Conservation (phyloP, 2,329 filamentous ascomycete genomes). For the Grosmannia serpens region DNA sequence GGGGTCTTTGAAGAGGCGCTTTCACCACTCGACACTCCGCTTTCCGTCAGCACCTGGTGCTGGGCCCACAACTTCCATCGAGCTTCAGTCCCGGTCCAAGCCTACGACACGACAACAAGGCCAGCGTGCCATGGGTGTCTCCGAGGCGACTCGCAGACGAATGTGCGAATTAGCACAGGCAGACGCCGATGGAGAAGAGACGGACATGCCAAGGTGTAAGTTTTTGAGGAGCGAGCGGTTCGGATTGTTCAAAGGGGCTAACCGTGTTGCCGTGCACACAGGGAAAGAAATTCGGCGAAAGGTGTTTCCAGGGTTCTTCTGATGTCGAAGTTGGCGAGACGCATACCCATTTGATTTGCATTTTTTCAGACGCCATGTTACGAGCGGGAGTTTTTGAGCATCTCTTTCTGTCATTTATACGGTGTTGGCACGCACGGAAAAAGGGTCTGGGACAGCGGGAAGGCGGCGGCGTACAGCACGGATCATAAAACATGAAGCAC, state of each 20-base stretch:
- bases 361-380: conserved; percentile 1
- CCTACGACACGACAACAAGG: not conserved
- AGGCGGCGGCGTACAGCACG: not conserved
- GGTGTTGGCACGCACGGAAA: not conserved
- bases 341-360: conserved; percentile 10
- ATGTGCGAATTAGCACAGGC: conserved; percentile 20
- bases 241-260: not conserved
- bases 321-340: not conserved
- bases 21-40: conserved; percentile 9
- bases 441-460: not conserved
- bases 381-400: not conserved
- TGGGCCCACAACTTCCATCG: too few species aligned
- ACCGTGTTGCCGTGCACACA: not conserved
- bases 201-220: conserved; percentile 12
- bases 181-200: conserved; percentile 9
- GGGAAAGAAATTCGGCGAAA: conserved; percentile 12
- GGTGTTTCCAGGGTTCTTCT: conserved; percentile 7
- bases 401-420: not conserved
- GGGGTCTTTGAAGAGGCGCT: conserved; percentile 11
- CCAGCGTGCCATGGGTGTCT: not conserved
- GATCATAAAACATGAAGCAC: not conserved
- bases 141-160: conserved; percentile 13
- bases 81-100: conserved; percentile 5
- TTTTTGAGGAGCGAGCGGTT: not conserved
- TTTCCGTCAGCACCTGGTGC: not conserved